Conservation (phyloP, 129 eudicot genomes). For the Chrysanthemum lavandulifolium region DNA sequence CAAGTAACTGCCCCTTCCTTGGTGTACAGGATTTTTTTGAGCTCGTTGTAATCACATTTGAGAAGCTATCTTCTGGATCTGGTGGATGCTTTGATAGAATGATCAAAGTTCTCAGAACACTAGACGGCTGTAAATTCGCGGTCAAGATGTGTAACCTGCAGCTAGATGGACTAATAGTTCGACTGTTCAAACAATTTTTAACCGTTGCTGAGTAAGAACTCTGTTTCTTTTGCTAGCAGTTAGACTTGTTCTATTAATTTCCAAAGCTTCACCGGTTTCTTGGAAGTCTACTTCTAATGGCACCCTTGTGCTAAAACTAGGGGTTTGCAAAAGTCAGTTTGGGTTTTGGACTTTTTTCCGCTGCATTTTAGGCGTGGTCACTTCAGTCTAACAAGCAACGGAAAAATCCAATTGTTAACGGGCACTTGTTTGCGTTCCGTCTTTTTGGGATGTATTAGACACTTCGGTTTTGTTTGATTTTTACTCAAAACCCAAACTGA, state of each 20-base stretch:
- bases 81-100: not conserved
- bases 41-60: not conserved
- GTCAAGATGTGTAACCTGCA: not conserved
- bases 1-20: not conserved
- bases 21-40: not conserved
- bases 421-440: no score
- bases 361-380: no score
- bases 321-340: no score
- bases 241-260: not conserved
- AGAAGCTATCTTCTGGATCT: not conserved
- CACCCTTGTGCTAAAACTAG: no score
- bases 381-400: no score
- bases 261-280: no score
- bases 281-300: no score
- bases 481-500: no score
- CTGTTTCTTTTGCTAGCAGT: not conserved
- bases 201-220: conserved; percentile 1
- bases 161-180: not conserved
- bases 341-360: no score
- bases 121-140: not conserved
- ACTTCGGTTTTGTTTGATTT: no score
- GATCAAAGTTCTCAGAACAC: not conserved
- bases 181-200: not conserved
- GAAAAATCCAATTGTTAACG: no score
- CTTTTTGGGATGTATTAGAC: no score